Base-by-base conservation (phyloP, 306 rosid species). In the Astragalus membranaceus region DNA sequence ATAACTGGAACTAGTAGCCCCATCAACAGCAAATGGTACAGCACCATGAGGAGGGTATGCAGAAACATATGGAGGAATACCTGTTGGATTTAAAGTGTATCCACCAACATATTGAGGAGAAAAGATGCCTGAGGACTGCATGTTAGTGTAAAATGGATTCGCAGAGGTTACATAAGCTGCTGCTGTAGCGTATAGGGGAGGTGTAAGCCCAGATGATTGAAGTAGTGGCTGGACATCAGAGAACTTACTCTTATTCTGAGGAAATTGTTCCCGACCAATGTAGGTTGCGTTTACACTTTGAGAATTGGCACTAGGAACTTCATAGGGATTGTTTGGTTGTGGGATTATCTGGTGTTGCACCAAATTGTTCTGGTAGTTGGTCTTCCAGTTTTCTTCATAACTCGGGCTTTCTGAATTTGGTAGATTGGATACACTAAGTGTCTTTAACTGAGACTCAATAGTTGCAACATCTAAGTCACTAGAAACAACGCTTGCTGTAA, bases 121-220 rank as follows among this genome's bases (percentile, higher is more conserved):
- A 70, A 80, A 83, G 35, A 80, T 9, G 37, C 78, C 75, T 3
- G 80, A 57, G 50, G 80, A 69, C 61, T 69, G 87, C 55, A 83
- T 12, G 58, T 77, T 77, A 37, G 78, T 7, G 36, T 80, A 83
- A 69, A 56, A 80, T 11, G 85, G 76, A 80, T 80, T 83, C 65
- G 80, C 33, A 44, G 87, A 73, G 54, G 82, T 52, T 85, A 83
- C 65, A 68, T 84, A 87, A 51, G 85, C 85, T 41, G 85, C 84
- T 68, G 83, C 77, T 17, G 85, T 48, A 12, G 92, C 84, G 80
- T 81, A 84, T 47, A 87, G 73, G 15, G 92, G 89, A 46, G 85
- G 87, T 30, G 87, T 80, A 71, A 84, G 82, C 47, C 89, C 92
- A 2, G 92, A 84, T 68, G 92, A 79, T 69, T 84, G 92, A 29